Percentiles rank a stretch among this genome's conserved stretches.
phyloP scores from a whole-genome alignment of 495 filamentous ascomycete genomes.

The Aspergillus ostianus region DNA sequence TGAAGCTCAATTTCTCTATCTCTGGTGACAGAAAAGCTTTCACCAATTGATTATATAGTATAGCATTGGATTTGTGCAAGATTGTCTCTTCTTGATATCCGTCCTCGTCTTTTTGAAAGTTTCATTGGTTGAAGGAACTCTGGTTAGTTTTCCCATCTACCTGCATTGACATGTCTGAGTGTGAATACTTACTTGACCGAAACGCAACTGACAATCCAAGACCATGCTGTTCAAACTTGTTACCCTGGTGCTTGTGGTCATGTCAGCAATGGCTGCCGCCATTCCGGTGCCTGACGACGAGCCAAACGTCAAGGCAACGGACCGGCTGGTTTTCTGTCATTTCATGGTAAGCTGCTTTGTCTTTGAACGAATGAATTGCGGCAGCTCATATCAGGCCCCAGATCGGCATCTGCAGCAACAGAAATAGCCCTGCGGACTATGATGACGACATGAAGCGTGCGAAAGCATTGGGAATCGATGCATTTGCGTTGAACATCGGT shows the following conservation, averaged over 20 bases:
- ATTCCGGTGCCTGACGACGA: not conserved
- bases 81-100: not conserved
- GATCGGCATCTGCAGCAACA: constrained; percentile 54
- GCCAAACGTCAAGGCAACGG: constrained; percentile 8
- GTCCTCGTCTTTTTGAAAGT: not conserved
- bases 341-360: constrained; percentile 50
- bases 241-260: not conserved
- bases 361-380: not conserved
- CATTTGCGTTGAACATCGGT: constrained; percentile 61
- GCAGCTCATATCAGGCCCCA: constrained; percentile 12
- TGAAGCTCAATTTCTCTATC: not conserved
- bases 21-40: not conserved
- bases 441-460: constrained; percentile 58
- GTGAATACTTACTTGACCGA: not conserved
- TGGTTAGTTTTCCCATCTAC: not conserved
- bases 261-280: constrained; percentile 6
- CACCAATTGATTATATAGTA: not conserved
- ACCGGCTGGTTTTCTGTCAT: constrained; percentile 55
- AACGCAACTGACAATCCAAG: not conserved
- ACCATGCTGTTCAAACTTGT: constrained; percentile 6
- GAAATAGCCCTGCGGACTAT: constrained; percentile 49
- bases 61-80: not conserved
- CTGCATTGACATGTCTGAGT: not conserved
- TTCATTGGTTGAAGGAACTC: not conserved
- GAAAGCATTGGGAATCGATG: constrained; percentile 55